phyloP scores from a whole-genome alignment of 345 rosid species.

The Xanthoceras sorbifolium region DNA sequence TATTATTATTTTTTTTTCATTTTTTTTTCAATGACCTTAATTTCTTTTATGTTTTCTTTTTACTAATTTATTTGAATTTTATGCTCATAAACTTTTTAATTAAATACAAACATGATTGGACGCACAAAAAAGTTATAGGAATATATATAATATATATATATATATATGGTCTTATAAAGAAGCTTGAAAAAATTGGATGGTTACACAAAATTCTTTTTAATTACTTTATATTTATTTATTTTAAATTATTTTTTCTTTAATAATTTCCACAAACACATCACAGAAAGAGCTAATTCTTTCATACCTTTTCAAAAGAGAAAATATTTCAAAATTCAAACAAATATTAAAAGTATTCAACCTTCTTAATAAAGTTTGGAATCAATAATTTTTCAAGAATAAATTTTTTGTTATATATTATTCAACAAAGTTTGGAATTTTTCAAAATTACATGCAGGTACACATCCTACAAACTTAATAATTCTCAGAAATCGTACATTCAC shows the following conservation, averaged over 20 bases:
- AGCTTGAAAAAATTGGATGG: constrained; percentile 17
- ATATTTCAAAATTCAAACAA: background rate
- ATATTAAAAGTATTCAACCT: background rate
- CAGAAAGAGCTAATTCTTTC: constrained; percentile 21
- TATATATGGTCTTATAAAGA: background rate
- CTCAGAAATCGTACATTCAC: too few relatives aligned
- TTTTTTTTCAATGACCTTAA: too few relatives aligned
- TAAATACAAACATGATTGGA: background rate
- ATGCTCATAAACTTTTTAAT: too few relatives aligned
- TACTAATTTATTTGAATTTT: too few relatives aligned
- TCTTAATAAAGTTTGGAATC: constrained; percentile 13
- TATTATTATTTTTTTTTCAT: too few relatives aligned
- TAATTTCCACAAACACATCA: background rate
- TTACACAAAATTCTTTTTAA: background rate
- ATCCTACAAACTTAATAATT: background rate
- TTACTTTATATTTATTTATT: background rate
- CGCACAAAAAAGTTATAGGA: background rate
- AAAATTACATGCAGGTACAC: background rate
- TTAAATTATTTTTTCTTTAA: too few relatives aligned
- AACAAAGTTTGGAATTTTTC: background rate
- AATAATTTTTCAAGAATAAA: background rate
- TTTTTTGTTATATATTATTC: background rate
- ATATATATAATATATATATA: too few relatives aligned
- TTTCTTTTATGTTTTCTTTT: too few relatives aligned
- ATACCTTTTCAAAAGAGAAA: background rate